Base-by-base conservation (phyloP, 345 rosid species). In the Brassica carinata region DNA sequence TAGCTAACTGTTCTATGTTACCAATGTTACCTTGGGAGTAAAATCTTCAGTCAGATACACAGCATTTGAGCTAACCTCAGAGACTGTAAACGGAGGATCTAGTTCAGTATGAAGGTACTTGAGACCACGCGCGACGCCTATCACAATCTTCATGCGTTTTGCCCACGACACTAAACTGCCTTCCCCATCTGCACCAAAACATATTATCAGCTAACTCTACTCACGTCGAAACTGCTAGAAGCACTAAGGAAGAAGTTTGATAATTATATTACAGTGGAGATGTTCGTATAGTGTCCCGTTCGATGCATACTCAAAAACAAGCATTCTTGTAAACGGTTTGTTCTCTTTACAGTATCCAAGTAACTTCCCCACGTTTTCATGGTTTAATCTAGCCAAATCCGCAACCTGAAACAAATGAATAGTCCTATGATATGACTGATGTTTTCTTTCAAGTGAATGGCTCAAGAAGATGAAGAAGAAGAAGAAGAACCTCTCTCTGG, bases 11-110 rank as follows among this genome's bases (percentile, higher is more conserved):
- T 61, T 62, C 8, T 5, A 40, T 9, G 15, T 73, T 10, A 23
- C 34, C 17, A 69, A 29, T 10, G 40, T 78, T 88, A 92, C 99
- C 91, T 94, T 94, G 4, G 99, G 97, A 31, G 89, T 87, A 84
- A 94, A 96, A 77, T 92, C 97, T 68, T 96, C 99, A 5, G 98
- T 94, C 13, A 96, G 96, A 88, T 96, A 96, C 31, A 94, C 92
- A 64, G 99, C 88, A 81, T 83, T 91, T 58, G 99, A 96, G 84
- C 82, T 90, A 62, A 96, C 85, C 79, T 94, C 91, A 34, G 98
- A 94, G 86, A 96, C 87, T 23, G 94, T 91, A 73, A 96, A 92
- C 45, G 98, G 93, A 31, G 96, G 98, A 73, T 92, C 84, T 7
- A 92, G 91, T 77, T 96, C 97, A 2, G 85, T 76, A 69, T 96